These are phyloP conservation scores for Metschnikowia sp. DNA, from an alignment of 805 yeast species.

Conservation along the genomic window DNA sequence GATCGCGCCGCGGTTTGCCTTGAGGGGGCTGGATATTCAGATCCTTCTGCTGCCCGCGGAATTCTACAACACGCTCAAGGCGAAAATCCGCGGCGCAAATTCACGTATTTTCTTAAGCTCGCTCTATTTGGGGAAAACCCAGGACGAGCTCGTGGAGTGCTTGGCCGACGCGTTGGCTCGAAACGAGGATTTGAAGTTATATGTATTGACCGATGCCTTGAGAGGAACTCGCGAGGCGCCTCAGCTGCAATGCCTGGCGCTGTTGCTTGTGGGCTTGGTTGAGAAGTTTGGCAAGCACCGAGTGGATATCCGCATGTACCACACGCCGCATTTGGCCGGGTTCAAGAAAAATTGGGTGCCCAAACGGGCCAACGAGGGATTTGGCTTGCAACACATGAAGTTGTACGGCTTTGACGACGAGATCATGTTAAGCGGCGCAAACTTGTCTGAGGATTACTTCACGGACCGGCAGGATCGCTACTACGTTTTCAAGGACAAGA, in stretches of 20 bases:
- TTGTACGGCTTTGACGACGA: conserved; percentile 93
- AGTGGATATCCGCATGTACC: conserved; percentile 80
- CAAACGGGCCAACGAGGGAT: conserved; percentile 82
- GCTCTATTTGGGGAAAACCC: conserved; percentile 79
- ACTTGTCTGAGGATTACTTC: conserved; percentile 86
- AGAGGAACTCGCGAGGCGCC: conserved; percentile 95
- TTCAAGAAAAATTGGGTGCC: conserved; percentile 66
- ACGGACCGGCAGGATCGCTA: conserved; percentile 94
- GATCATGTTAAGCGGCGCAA: conserved; percentile 86
- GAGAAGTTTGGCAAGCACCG: conserved; percentile 60
- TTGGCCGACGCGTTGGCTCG: conserved; percentile 54
- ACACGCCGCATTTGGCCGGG: conserved; percentile 82
- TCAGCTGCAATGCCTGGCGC: conserved; percentile 61
- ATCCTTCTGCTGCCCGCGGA: conserved; percentile 62
- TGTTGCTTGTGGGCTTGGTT: conserved; percentile 63
- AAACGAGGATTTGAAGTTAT: conserved; percentile 63
- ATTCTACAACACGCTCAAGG: conserved; percentile 66
- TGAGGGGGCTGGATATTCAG: conserved; percentile 53
- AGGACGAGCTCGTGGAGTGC: conserved; percentile 67
- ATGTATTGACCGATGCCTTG: conserved; percentile 78
- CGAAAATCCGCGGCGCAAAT: conserved; percentile 60
- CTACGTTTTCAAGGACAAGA: conserved; percentile 58
- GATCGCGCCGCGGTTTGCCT: conserved; percentile 64
- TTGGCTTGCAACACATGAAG: conserved; percentile 96
- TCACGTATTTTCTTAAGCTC: conserved; percentile 76